These are phyloP conservation scores for Gnaphalium uliginosum DNA, from an alignment of 129 eudicot species.

Conservation along the genomic window DNA sequence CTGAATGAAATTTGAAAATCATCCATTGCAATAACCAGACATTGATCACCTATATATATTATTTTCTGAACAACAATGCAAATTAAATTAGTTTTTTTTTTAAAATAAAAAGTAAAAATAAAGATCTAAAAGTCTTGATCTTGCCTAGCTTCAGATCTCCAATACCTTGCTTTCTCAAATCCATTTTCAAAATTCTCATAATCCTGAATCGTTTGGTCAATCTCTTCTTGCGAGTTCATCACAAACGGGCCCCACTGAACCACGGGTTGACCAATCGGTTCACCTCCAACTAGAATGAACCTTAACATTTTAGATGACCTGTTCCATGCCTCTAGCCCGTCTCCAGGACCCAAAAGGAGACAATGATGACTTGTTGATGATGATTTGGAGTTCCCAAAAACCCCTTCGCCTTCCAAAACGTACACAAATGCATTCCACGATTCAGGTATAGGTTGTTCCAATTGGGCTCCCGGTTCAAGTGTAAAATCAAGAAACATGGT, in stretches of 20 bases:
- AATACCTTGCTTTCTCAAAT: slow-evolving; percentile 76
- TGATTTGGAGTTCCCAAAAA: slow-evolving; percentile 54
- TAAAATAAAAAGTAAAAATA: background rate
- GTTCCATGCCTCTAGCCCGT: slow-evolving; percentile 69
- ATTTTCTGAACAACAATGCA: slow-evolving; percentile 16
- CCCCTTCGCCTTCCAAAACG: slow-evolving; percentile 75
- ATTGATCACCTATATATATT: slow-evolving; percentile 19
- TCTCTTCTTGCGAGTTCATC: slow-evolving; percentile 80
- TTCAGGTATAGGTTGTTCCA: slow-evolving; percentile 60
- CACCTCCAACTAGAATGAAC: slow-evolving; percentile 74
- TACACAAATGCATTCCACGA: slow-evolving; percentile 82
- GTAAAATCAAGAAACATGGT: slow-evolving; percentile 82
- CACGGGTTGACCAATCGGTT: slow-evolving; percentile 75
- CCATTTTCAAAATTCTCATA: slow-evolving; percentile 72
- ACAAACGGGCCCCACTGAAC: slow-evolving; percentile 82
- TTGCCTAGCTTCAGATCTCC: slow-evolving; percentile 57
- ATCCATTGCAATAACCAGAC: slow-evolving; percentile 27
- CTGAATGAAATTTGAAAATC: slow-evolving; percentile 31
- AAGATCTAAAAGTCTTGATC: slow-evolving; percentile 31
- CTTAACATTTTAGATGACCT: slow-evolving; percentile 52
- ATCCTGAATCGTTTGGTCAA: slow-evolving; percentile 77
- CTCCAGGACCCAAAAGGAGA: slow-evolving; percentile 63
- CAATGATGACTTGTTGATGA: slow-evolving; percentile 52
- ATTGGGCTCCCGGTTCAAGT: slow-evolving; percentile 59
- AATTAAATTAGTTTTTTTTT: background rate